Evolutionary conservation across 2,329 filamentous ascomycete genomes (phyloP), one percentile per base, ranked within the genome.

Genomic region (Cercospora sojina): DNA sequence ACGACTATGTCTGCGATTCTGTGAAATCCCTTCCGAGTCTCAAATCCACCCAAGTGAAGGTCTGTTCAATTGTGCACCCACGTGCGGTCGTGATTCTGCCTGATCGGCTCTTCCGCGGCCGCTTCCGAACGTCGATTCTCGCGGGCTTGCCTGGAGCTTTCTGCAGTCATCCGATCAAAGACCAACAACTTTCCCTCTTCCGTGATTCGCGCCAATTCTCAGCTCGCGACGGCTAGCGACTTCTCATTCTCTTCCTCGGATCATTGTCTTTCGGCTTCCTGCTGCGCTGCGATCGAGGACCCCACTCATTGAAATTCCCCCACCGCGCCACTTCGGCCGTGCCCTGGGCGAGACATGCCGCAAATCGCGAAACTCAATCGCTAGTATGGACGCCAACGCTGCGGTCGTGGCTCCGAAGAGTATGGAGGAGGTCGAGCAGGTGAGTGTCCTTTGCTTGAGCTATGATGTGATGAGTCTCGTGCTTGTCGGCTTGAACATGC

Each of bases 371-470:
- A 64, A 59, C 41, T 61, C 35, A 29, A 59, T 53, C 56, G 59
- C 59, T 62, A 61, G 23, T 10, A 69, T 69, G 67, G 63, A 67
- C 67, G 67, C 60, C 49, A 55, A 31, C 32, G 57, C 32, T 12
- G 35, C 31, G 51, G 62, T 71, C 59, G 31, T 63, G 60, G 64
- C 68, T 49, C 69, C 68, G 43, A 68, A 57, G 49, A 71, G 65
- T 35, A 59, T 71, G 35, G 66, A 67, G 41, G 66, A 71, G 49
- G 68, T 71, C 6, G 69, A 71, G 32, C 68, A 67, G 64, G 69
- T 68, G 58, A 59, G 64, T 62, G 7, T 56, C 5, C 25, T 16
- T 29, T 6, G 12, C 23, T 38, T 49, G 43, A 20, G 41, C n/a
- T 43, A 10, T 5, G 31, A 29, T 18, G 23, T 35, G 20, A 27